A percentile compares a stretch with the other conserved stretches of the same genome.
Conservation (phyloP, 768 basidiomycete genomes). For the Royoungia palumana region DNA sequence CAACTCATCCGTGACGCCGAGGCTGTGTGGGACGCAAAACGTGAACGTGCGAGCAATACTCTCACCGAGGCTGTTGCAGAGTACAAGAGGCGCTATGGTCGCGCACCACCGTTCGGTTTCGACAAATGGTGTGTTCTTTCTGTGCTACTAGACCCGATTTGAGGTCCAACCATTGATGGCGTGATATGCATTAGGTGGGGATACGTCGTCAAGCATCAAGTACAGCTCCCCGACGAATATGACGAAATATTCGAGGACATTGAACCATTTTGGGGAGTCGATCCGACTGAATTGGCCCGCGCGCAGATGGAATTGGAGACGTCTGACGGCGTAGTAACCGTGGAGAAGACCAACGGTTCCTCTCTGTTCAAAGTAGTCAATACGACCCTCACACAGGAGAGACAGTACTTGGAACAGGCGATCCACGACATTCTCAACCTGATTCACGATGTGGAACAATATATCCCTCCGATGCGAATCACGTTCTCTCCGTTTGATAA, state of each 20-base stretch:
- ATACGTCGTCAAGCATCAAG: constrained; percentile 37
- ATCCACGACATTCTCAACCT: constrained; percentile 20
- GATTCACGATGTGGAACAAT: constrained; percentile 25
- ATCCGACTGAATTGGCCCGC: constrained; percentile 24
- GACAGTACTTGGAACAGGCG: background rate
- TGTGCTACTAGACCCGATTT: too few species aligned
- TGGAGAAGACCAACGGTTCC: constrained; percentile 18
- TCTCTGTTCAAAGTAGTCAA: constrained; percentile 15
- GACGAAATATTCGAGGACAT: constrained; percentile 42
- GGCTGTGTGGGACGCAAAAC: constrained; percentile 35
- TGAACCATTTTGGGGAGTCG: constrained; percentile 37
- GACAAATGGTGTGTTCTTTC: constrained; percentile 37
- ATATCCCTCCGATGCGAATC: constrained; percentile 32
- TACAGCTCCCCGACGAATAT: constrained; percentile 45
- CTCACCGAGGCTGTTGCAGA: constrained; percentile 37
- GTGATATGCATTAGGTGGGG: constrained; percentile 33
- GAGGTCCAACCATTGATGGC: too few species aligned
- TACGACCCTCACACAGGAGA: constrained; percentile 8
- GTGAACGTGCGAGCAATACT: constrained; percentile 34
- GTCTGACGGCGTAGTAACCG: constrained; percentile 10
- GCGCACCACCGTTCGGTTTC: constrained; percentile 39
- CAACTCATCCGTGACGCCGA: constrained; percentile 40
- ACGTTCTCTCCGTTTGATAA: constrained; percentile 30
- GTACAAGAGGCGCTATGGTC: constrained; percentile 35
- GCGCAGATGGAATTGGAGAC: constrained; percentile 23